Evolutionary conservation across 495 filamentous ascomycete species (phyloP), one percentile per base, ranked within the genome.

Genomic region (Stereocaulon alpinum): DNA sequence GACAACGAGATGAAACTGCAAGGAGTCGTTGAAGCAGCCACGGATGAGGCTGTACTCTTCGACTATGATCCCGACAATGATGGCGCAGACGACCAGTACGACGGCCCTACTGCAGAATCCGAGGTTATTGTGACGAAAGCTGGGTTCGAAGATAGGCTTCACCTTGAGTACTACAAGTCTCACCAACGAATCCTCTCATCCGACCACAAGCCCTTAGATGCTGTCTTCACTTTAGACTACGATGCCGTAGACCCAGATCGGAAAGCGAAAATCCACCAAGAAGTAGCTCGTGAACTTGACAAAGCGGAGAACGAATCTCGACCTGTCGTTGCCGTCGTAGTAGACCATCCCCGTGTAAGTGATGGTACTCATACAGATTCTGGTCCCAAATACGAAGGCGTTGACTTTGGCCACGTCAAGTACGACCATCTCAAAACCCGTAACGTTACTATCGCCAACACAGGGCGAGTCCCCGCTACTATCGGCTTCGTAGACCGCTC

Each of bases 171-270:
- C 56, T 99, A 99, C 69, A 82, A 83, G 3, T 89, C 92, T 3
- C 88, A 96, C 66, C 91, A 96, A 69, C 81, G 86, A 27, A 82
- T 97, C 15, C 77, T 87, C 14, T 94, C 94, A 2, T 96, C 92
- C 5, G 94, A 99, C 69, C 94, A 99, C 69, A 99, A 99, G 69
- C 94, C 94, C 0, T 67, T 97, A 11, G 80, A 82, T 60, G 87
- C 88, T 10, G 72, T 87, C 2, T 97, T 96, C 64, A 85, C 79
- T 0, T 68, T 99, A 3, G 81, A 81, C 18, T 96, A 89, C 67
- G 87, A 96, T 60, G 86, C 87, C 4, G 89, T 94, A 6, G 83
- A 91, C 10, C 82, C 89, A 0, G 83, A 90, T 18, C 72, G 94
- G 27, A 96, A 91, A 69, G 78, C 87, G 9, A 86, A 83, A 61